Base-by-base conservation (phyloP, 1,284 basidiomycete genomes). In the Malassezia pachydermatis region DNA sequence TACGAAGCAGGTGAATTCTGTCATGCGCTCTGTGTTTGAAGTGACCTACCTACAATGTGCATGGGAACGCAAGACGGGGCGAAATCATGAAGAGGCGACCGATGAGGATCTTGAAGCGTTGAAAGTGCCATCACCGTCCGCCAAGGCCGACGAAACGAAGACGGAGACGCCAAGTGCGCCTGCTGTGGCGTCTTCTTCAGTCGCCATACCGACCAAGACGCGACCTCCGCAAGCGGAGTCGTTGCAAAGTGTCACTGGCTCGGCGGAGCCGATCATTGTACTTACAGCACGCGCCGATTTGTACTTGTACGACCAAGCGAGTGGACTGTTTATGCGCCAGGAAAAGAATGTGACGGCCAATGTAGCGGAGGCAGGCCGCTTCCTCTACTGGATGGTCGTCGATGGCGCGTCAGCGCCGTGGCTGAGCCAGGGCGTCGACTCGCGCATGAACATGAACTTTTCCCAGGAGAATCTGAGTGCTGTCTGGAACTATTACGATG, bases 41-140 rank as follows among this genome's bases (percentile, higher is more conserved):
- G 83, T 86, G 38, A 89, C 88, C 72, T 84, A 89, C 77, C 84
- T 94, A 60, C 83, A 87, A 34, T 92, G 90, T 50, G 87, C 92
- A 78, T 95, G 83, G 72, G 90, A 95, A 72, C 58, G 67, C 28
- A 65, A 63, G 37, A 59, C 47, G 40, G 56, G 60, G 22, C 55
- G 55, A 17, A 65, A 55, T 22, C 67, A 70, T 35, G 67, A 71
- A 19, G 59, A 64, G 24, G 62, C 60, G 2, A 60, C 57, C 11
- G 68, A 73, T 35, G 60, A 63, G 35, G 67, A 72, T 17, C 67
- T 75, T 10, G 72, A 74, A 36, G 42, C 41, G 16, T 58, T 74
- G 10, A 62, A 67, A 40, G 34, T 10, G 34, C 8, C 8, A n/a
- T 13, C 10, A 8, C 10, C 7, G 10, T 10, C 29, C 9, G 36